Percentiles rank a stretch among this genome's conserved stretches.
Evolutionary conservation across 495 filamentous ascomycete genomes (phyloP).

Genomic region (Wilcoxina mikolae): DNA sequence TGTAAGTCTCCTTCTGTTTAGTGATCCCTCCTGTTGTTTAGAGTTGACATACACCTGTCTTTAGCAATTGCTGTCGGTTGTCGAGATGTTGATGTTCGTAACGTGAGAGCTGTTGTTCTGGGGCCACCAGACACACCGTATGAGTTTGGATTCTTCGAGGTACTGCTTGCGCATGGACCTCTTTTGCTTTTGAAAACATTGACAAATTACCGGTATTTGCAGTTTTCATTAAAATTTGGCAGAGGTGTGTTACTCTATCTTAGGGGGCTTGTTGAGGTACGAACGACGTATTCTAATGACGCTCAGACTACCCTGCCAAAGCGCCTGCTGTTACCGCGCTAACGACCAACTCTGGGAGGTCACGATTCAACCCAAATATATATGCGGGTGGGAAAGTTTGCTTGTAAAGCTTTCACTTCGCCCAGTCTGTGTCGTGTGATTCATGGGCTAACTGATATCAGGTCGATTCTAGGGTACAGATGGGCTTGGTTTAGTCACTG

Average conservation of each 20-base stretch:
- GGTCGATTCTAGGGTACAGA: constrained; percentile 81
- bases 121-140: constrained; percentile 92
- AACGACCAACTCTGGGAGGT: constrained; percentile 76
- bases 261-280: constrained; percentile 1
- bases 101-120: constrained; percentile 76
- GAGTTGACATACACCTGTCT: neutral
- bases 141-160: constrained; percentile 94
- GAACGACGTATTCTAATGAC: neutral
- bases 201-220: constrained; percentile 3
- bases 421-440: neutral
- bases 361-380: constrained; percentile 93
- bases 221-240: constrained; percentile 55
- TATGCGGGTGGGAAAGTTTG: constrained; percentile 86
- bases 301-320: constrained; percentile 69
- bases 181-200: neutral
- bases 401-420: constrained; percentile 42
- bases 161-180: constrained; percentile 27
- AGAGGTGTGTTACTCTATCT: constrained; percentile 37
- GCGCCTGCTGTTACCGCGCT: constrained; percentile 58
- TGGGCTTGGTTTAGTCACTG: neutral
- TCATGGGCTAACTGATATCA: constrained; percentile 24
- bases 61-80: constrained; percentile 73
- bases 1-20: constrained; percentile 40
- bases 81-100: constrained; percentile 71
- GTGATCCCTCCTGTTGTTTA: neutral